Conservation (phyloP, 768 basidiomycete genomes). For the Imleria badia region DNA sequence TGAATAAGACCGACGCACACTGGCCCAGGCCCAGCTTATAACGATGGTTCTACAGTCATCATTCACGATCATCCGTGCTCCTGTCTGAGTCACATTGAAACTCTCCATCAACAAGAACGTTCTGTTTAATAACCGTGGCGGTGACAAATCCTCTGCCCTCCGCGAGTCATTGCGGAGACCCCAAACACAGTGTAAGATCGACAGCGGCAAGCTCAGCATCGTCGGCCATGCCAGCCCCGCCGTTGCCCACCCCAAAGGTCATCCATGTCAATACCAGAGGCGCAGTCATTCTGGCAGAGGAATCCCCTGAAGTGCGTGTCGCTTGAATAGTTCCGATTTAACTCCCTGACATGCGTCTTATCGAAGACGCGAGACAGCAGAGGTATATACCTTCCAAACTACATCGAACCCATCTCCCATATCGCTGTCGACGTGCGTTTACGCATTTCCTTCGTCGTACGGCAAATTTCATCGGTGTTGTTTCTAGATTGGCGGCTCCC, state of each 20-base stretch:
- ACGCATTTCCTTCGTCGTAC: background rate
- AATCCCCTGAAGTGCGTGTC: constrained; percentile 82
- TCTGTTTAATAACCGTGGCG: constrained; percentile 4
- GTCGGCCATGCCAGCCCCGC: constrained; percentile 47
- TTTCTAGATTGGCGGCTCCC: constrained; percentile 87
- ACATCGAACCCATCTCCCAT: constrained; percentile 96
- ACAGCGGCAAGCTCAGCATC: constrained; percentile 10
- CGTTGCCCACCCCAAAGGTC: constrained; percentile 77
- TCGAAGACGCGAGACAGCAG: constrained; percentile 85
- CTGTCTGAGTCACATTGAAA: background rate
- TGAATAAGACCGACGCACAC: constrained; percentile 11
- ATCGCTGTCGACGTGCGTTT: constrained; percentile 92
- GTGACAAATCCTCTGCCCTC: constrained; percentile 16
- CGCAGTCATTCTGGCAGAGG: constrained; percentile 89
- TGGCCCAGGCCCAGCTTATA: background rate
- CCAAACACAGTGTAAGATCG: constrained; percentile 9
- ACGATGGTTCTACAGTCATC: constrained; percentile 3
- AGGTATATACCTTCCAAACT: constrained; percentile 96
- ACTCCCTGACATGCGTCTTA: constrained; percentile 15
- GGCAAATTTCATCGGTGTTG: background rate
- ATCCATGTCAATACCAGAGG: constrained; percentile 96
- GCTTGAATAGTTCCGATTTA: background rate
- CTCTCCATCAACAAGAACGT: constrained; percentile 5
- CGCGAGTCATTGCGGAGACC: constrained; percentile 9
- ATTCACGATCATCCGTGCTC: background rate